Base-by-base conservation (phyloP, 108 stramenopile genomes). In the Conticribra weissflogii region DNA sequence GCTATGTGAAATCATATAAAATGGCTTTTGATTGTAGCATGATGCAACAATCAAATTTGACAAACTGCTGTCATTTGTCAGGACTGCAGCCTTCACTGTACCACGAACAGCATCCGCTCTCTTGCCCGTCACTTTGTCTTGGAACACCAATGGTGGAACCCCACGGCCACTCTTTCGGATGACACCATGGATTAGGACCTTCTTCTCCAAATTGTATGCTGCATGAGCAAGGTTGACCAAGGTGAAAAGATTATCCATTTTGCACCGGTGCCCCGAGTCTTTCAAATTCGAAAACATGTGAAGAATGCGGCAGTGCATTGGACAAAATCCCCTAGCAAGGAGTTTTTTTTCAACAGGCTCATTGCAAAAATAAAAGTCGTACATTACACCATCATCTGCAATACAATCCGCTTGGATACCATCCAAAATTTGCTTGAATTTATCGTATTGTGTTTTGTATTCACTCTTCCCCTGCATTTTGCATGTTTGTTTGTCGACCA, bases 341-440 rank as follows among this genome's bases (percentile, higher is more conserved):
- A 3, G 28, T 22, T 59, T 59, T 41, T 59, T 17, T n/a, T 59
- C 57, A 18, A 59, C n/a, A 4, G 57, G 57, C 34, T 59, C 57
- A 59, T 59, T 59, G 5, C 12, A 22, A 59, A 59, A 59, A 22
- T 59, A 41, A 22, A 59, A 59, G 22, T 59, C 22, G 17, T 30
- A 9, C 24, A 46, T 63, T 12, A 3, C 46, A n/a, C 62, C 62
- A 47, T 63, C 62, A 52, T 63, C 44, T 1, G 36, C 15, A 47
- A 63, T 63, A 32, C 41, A 63, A 33, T 47, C 44, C 8, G 45
- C 21, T 32, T 63, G 62, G 15, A 63, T 27, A 12, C 62, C 62
- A 63, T 63, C 62, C 19, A 41, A 41, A 25, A 63, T 12, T 3
- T 46, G 9, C 44, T 63, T 63, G 44, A 46, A 63, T 46, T 47